These are phyloP conservation scores for Termitomyces sp. DNA, from an alignment of 1,284 basidiomycete genomes.

Conservation along the genomic window DNA sequence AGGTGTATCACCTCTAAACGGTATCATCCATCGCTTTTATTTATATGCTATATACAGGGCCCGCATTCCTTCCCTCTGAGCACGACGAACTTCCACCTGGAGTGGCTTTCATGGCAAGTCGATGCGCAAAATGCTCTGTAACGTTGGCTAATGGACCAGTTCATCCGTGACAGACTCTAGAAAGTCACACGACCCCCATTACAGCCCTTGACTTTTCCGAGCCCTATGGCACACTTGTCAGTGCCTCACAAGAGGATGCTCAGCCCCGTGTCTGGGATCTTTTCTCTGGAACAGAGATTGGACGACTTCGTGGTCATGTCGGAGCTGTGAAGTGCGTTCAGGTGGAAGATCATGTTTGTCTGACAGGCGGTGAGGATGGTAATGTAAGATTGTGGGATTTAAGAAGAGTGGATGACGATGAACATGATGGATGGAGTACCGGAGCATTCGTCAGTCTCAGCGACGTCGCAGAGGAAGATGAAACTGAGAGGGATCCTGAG, in stretches of 20 bases:
- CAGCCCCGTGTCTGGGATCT: slow-evolving; percentile 88
- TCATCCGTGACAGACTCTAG: slow-evolving; percentile 56
- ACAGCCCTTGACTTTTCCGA: slow-evolving; percentile 93
- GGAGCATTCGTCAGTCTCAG: slow-evolving; percentile 51
- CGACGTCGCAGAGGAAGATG: slow-evolving; percentile 61
- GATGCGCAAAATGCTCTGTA: background rate
- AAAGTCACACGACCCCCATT: slow-evolving; percentile 78
- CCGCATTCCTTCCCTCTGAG: slow-evolving; percentile 94
- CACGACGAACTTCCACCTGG: slow-evolving; percentile 94
- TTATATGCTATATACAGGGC: slow-evolving; percentile 43
- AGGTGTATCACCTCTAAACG: slow-evolving; percentile 36
- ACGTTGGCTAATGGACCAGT: background rate
- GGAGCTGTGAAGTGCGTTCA: slow-evolving; percentile 87
- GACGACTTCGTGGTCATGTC: slow-evolving; percentile 73
- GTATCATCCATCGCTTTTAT: background rate
- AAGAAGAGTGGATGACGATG: slow-evolving; percentile 72
- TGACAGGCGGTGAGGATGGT: slow-evolving; percentile 89
- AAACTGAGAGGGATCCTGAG: slow-evolving; percentile 33
- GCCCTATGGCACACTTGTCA: slow-evolving; percentile 92
- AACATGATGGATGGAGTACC: slow-evolving; percentile 58
- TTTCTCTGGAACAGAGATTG: slow-evolving; percentile 75
- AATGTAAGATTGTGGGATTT: slow-evolving; percentile 87
- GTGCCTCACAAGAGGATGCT: slow-evolving; percentile 74
- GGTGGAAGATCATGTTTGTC: slow-evolving; percentile 87
- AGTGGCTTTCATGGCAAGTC: slow-evolving; percentile 90